These are phyloP conservation scores for Gynandropsis gynandra DNA, from an alignment of 345 rosid species.

Conservation along the genomic window DNA sequence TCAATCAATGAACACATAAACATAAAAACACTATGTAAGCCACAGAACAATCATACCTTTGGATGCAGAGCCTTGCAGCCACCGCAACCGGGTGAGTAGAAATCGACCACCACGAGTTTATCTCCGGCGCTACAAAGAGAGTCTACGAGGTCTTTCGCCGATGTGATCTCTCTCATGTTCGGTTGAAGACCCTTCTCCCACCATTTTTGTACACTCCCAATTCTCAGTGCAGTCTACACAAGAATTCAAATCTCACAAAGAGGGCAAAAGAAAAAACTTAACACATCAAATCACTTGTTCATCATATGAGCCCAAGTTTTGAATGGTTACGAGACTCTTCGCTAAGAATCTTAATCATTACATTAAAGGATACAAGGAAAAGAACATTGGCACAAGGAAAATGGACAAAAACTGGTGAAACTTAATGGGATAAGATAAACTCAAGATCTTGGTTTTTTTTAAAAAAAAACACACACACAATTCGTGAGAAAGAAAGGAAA, in stretches of 20 bases:
- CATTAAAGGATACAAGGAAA: too few species aligned
- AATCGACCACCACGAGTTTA: conserved; percentile 73
- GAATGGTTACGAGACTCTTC: neutral
- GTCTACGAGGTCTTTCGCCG: conserved; percentile 84
- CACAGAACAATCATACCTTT: conserved; percentile 39
- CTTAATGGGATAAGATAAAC: too few species aligned
- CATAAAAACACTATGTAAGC: neutral
- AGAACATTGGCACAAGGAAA: neutral
- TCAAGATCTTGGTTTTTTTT: too few species aligned
- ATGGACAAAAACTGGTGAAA: too few species aligned
- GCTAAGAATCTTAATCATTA: too few species aligned
- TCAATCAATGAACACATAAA: neutral
- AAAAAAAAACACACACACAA: too few species aligned
- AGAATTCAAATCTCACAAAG: conserved; percentile 10
- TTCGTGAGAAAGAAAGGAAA: too few species aligned
- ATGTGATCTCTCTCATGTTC: conserved; percentile 73
- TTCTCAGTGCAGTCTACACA: conserved; percentile 37
- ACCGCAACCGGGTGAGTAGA: conserved; percentile 97
- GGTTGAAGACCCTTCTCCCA: conserved; percentile 81
- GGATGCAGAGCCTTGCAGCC: conserved; percentile 98
- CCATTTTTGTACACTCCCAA: conserved; percentile 68
- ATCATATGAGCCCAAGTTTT: neutral
- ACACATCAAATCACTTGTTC: neutral
- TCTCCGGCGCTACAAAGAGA: conserved; percentile 66
- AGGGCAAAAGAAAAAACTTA: neutral